Evolutionary conservation across 768 basidiomycete genomes (phyloP).

Genomic region (Xerocomellus chrysenteron): DNA sequence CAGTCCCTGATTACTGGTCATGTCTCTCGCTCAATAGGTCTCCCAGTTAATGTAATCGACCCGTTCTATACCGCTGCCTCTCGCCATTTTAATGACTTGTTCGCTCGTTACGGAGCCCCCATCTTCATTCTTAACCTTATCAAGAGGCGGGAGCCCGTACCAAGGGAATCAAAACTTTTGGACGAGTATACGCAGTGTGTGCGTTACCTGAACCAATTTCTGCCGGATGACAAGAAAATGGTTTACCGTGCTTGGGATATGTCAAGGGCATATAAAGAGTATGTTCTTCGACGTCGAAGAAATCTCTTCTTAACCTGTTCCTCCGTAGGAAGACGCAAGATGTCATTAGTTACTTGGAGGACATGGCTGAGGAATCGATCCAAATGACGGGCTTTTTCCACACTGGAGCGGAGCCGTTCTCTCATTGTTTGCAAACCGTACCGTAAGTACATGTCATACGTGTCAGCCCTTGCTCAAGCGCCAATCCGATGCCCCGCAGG

Average conservation of each 20-base stretch:
- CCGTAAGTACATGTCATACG: conserved; percentile 27
- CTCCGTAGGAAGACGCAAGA: conserved; percentile 82
- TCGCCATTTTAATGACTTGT: conserved; percentile 88
- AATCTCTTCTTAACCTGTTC: background rate
- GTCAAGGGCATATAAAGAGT: conserved; percentile 94
- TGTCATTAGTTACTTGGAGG: conserved; percentile 92
- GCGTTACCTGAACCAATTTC: conserved; percentile 90
- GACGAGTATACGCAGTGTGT: conserved; percentile 93
- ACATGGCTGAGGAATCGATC: conserved; percentile 91
- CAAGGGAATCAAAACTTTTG: conserved; percentile 86
- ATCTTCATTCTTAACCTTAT: conserved; percentile 93
- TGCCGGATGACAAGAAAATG: conserved; percentile 85
- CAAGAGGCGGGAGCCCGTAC: conserved; percentile 76
- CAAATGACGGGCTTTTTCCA: conserved; percentile 95
- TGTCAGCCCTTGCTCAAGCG: background rate
- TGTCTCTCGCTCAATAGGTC: conserved; percentile 2
- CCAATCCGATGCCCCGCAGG: conserved; percentile 14
- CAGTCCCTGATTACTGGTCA: conserved; percentile 25
- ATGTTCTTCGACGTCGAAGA: conserved; percentile 15
- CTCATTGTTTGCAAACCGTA: conserved; percentile 55
- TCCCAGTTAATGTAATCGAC: conserved; percentile 83
- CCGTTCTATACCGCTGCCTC: conserved; percentile 94
- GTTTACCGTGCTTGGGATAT: conserved; percentile 96
- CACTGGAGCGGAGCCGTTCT: conserved; percentile 83
- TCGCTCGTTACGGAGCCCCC: conserved; percentile 85